Base-by-base conservation (phyloP, 1,284 basidiomycete genomes). In the Ceratobasidium sp. region DNA sequence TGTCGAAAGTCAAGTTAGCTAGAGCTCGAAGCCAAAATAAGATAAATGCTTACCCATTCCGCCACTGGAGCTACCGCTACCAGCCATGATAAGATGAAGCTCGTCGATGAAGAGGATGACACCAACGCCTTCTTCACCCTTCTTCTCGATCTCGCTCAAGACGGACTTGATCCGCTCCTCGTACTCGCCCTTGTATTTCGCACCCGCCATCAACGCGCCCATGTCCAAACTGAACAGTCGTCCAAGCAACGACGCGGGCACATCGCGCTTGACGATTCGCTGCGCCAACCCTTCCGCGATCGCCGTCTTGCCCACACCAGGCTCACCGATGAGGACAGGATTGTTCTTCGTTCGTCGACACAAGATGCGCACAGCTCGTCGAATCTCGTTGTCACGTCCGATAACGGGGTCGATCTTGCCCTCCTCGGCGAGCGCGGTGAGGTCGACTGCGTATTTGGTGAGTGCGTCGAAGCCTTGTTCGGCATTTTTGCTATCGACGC, bases 21-120 rank as follows among this genome's bases (percentile, higher is more conserved):
- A 26, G 11, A 14, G 4, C 8, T 2, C n/a, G 13, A 4, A 4
- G 2, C 2, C 47, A 35, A 11, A 11, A 8, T 28, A 49, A 23
- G 23, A 59, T 72, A 44, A 46, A 54, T 35, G 76, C 78, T 32
- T 74, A 78, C 77, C 91, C 91, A 94, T 93, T 66, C 91, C 91
- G 38, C 90, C 90, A 57, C 91, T 89, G 78, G 91, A 89, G 2
- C 85, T 81, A 44, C 91, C 92, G 74, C 89, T 85, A 14, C 94
- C 93, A 8, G 93, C 90, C 93, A 96, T 95, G 82, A 98, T 91
- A 50, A 96, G 88, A 79, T 97, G 95, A 21, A 96, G 85, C 80
- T 98, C 97, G 79, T 99, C 96, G 78, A 98, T 91, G 85, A 98
- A 98, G 46, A 99, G 88, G 76, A 98, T 95, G 78, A 98, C 89